Evolutionary conservation across 345 rosid genomes (phyloP).

Genomic region (Salix caprea): DNA sequence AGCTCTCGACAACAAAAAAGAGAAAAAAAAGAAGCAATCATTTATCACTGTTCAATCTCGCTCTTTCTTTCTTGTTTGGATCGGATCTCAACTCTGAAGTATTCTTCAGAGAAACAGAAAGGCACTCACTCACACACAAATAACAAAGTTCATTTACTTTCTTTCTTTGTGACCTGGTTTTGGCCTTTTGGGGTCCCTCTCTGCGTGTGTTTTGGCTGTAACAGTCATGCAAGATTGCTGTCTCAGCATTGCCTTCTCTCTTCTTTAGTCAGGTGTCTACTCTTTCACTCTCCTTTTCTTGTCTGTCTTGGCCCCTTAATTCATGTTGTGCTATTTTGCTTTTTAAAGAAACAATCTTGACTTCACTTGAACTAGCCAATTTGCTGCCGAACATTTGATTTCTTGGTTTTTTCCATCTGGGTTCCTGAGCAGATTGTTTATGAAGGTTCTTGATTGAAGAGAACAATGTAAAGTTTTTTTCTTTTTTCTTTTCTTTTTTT

Average conservation of each 20-base stretch:
- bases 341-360: neutral
- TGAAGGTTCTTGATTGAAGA: constrained; percentile 7
- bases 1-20: neutral
- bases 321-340: neutral
- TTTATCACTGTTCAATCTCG: constrained; percentile 18
- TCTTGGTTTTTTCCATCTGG: constrained; percentile 13
- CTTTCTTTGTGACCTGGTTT: constrained; percentile 8
- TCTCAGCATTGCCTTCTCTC: constrained; percentile 25
- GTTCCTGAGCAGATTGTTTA: constrained; percentile 10
- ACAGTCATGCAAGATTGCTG: constrained; percentile 26
- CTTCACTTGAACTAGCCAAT: neutral
- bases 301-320: constrained; percentile 4
- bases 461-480: constrained; percentile 12
- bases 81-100: constrained; percentile 43
- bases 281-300: constrained; percentile 1
- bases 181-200: neutral
- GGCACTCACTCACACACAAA: neutral
- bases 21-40: constrained; percentile 9
- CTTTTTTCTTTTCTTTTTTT: neutral
- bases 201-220: neutral
- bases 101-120: constrained; percentile 16
- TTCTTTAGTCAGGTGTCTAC: constrained; percentile 43
- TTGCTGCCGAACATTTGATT: neutral
- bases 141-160: constrained; percentile 34
- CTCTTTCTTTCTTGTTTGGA: constrained; percentile 30